Base-by-base conservation (phyloP, 2,329 filamentous ascomycete genomes). In the Neocucurbitaria cava region DNA sequence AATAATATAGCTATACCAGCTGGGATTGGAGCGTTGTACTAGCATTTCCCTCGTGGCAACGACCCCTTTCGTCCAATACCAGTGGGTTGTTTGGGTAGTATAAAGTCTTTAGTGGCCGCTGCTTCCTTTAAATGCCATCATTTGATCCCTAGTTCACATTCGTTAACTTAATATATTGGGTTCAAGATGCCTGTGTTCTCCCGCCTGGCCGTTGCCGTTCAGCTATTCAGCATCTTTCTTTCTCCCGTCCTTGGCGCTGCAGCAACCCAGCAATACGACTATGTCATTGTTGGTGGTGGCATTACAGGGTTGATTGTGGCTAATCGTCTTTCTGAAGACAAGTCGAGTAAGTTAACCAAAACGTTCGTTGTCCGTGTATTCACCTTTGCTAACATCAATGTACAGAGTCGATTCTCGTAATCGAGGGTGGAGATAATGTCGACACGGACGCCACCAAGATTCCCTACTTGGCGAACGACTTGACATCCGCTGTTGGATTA, bases 221-320 rank as follows among this genome's bases (percentile, higher is more conserved):
- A 68, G 60, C 56, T 69, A 15, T 46, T 66, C 52, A 54, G 61
- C 57, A 49, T 65, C 18, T 52, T 66, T 28, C 21, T 68, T n/a
- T 54, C 58, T 11, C 62, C 64, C 10, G 62, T 59, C 50, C 57
- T 59, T 45, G 57, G 57, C 40, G 54, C 50, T 10, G 57, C 47
- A 9, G 45, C 54, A 13, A 46, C 49, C 20, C 48, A 53, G 31
- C 51, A 61, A 24, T 70, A 69, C 31, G 70, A 73, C 51, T 73
- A 73, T 61, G 61, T 73, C 7, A 67, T 73, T 35, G 65, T 73
- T 30, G 70, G 70, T 43, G 70, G 66, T 39, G 70, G 69, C 35
- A 58, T 68, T n/a, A 69, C 61, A 11, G 70, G 70, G 5, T 52
- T 70, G 40, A 56, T 70, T 20, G 64, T 72, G 9, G 69, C 70